Evolutionary conservation across 164 flowering plant genomes (phyloP).

Genomic region (Umbilicus rupestris): DNA sequence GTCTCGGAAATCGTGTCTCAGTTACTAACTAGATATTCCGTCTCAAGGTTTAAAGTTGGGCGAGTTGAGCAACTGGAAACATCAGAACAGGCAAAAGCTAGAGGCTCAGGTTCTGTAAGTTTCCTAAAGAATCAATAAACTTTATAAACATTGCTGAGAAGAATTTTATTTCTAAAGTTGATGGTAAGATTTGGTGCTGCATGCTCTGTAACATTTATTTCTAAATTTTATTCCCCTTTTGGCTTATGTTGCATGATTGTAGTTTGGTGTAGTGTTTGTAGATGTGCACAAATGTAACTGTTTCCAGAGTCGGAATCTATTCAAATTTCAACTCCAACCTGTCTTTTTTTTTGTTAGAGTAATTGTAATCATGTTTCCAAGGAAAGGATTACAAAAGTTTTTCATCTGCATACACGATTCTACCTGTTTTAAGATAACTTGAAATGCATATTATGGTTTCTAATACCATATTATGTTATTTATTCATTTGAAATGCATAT

Average conservation of each 20-base stretch:
- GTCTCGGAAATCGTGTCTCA: not conserved
- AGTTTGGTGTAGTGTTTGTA: not conserved
- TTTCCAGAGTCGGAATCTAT: too few relatives aligned
- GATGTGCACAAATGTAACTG: not conserved
- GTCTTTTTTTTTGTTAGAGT: too few relatives aligned
- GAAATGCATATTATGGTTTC: too few relatives aligned
- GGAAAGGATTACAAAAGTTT: too few relatives aligned
- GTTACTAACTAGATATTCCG: not conserved
- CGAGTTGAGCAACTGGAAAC: slow-evolving; percentile 89
- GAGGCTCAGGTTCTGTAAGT: slow-evolving; percentile 83
- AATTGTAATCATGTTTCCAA: too few relatives aligned
- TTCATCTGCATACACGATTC: too few relatives aligned
- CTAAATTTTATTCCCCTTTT: not conserved
- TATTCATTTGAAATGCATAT: too few relatives aligned
- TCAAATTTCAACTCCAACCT: too few relatives aligned
- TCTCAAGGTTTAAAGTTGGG: slow-evolving; percentile 80
- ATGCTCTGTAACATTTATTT: not conserved
- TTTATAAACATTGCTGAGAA: not conserved
- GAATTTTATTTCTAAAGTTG: not conserved
- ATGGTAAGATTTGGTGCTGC: not conserved
- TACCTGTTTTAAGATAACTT: too few relatives aligned
- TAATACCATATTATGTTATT: too few relatives aligned
- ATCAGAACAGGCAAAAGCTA: slow-evolving; percentile 82
- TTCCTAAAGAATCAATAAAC: not conserved
- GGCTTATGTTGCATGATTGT: too few relatives aligned